Conservation (phyloP, 768 basidiomycete genomes). For the Zangia roseola region DNA sequence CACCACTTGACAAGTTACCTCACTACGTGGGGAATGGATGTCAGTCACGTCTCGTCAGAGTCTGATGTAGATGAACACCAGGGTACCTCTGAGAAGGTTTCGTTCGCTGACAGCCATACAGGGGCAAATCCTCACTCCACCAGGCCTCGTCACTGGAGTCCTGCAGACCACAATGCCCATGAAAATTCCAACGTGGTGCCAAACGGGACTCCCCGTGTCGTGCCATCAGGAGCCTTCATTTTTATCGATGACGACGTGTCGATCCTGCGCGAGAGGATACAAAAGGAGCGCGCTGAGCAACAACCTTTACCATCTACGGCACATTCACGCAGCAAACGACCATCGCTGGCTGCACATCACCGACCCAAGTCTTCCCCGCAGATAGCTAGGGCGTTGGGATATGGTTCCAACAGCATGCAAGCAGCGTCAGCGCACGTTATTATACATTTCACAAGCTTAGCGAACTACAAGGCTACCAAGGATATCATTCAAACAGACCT, state of each 20-base stretch:
- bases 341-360: conserved; percentile 64
- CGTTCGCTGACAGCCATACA: conserved; percentile 7
- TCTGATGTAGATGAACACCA: conserved; percentile 46
- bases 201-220: conserved; percentile 25
- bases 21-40: conserved; percentile 93
- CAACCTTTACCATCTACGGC: conserved; percentile 36
- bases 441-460: conserved; percentile 88
- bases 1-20: conserved; percentile 92
- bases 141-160: conserved; percentile 25
- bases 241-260: conserved; percentile 92
- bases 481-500: conserved; percentile 70
- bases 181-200: conserved; percentile 16
- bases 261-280: conserved; percentile 73
- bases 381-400: conserved; percentile 56
- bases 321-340: conserved; percentile 55
- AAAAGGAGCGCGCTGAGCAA: conserved; percentile 61
- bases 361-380: conserved; percentile 81
- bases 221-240: conserved; percentile 56
- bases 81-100: conserved; percentile 13
- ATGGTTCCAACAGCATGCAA: conserved; percentile 28
- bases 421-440: conserved; percentile 43
- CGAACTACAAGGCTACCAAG: conserved; percentile 86
- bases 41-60: conserved; percentile 72
- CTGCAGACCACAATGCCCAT: conserved; percentile 17
- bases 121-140: conserved; percentile 5